Evolutionary conservation across 148 eudicot species (phyloP).

Genomic region (Mesembryanthemum crystallinum): DNA sequence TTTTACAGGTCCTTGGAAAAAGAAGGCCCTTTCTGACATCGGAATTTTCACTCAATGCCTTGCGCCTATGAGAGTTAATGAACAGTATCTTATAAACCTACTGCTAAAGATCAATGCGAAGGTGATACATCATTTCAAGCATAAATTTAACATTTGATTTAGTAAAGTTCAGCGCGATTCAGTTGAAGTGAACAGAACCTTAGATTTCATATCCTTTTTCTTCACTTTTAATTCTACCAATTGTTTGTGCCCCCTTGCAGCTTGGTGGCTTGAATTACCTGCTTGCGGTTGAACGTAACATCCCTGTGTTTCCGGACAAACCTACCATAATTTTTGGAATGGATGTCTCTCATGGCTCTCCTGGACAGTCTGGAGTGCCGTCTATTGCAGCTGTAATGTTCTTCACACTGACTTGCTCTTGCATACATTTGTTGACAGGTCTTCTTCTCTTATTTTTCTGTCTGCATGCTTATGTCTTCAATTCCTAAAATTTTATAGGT

Average conservation of each 20-base stretch:
- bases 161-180: too few relatives aligned
- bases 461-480: not conserved
- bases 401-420: not conserved
- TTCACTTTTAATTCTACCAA: not conserved
- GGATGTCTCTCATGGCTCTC: constrained; percentile 59
- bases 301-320: constrained; percentile 34
- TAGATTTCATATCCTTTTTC: not conserved
- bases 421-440: not conserved
- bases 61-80: constrained; percentile 59
- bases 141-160: too few relatives aligned
- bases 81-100: constrained; percentile 61
- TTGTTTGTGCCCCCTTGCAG: constrained; percentile 19
- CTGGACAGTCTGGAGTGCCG: constrained; percentile 49
- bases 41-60: constrained; percentile 62
- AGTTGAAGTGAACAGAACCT: too few relatives aligned
- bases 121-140: constrained; percentile 21
- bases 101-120: constrained; percentile 70
- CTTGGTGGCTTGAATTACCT: constrained; percentile 47
- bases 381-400: constrained; percentile 52
- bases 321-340: constrained; percentile 48
- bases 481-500: constrained; percentile 36
- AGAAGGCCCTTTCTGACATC: constrained; percentile 42
- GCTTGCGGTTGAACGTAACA: constrained; percentile 34
- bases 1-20: constrained; percentile 60
- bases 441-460: not conserved